phyloP scores from a whole-genome alignment of 2,329 filamentous ascomycete genomes.

The Colletotrichum lindemuthianum region DNA sequence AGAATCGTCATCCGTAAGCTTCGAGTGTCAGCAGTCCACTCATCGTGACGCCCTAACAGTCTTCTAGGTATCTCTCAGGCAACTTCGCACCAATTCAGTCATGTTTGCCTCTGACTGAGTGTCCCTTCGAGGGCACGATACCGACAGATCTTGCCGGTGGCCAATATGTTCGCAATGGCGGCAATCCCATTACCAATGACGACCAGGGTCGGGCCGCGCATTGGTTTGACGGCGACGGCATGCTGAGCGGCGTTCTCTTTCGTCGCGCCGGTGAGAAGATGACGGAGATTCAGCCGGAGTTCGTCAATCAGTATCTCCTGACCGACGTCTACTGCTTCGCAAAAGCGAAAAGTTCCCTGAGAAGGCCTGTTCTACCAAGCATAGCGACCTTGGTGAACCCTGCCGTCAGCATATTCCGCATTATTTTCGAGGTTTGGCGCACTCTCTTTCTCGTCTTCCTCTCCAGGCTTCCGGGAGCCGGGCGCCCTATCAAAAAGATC shows the following conservation, averaged over 20 bases:
- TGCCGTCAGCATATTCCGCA: constrained; percentile 59
- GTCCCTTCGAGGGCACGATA: constrained; percentile 66
- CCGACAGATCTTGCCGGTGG: constrained; percentile 74
- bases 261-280: constrained; percentile 46
- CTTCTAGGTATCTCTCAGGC: constrained; percentile 63
- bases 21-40: too few species aligned
- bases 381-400: constrained; percentile 74
- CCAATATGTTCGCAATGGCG: constrained; percentile 78
- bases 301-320: constrained; percentile 75
- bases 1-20: constrained; percentile 24
- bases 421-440: constrained; percentile 63
- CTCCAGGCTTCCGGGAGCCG: constrained; percentile 65
- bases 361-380: constrained; percentile 70
- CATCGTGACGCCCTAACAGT: neutral
- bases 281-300: constrained; percentile 66
- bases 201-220: constrained; percentile 71
- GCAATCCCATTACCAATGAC: constrained; percentile 72
- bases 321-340: constrained; percentile 72
- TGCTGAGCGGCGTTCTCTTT: constrained; percentile 76
- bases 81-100: constrained; percentile 75
- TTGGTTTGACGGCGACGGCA: constrained; percentile 81
- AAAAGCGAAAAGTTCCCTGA: constrained; percentile 56
- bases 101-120: constrained; percentile 65
- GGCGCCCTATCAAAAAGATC: constrained; percentile 69
- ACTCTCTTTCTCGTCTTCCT: constrained; percentile 67